phyloP scores from a whole-genome alignment of 257 asterid genomes.

The Eustoma russellianum region DNA sequence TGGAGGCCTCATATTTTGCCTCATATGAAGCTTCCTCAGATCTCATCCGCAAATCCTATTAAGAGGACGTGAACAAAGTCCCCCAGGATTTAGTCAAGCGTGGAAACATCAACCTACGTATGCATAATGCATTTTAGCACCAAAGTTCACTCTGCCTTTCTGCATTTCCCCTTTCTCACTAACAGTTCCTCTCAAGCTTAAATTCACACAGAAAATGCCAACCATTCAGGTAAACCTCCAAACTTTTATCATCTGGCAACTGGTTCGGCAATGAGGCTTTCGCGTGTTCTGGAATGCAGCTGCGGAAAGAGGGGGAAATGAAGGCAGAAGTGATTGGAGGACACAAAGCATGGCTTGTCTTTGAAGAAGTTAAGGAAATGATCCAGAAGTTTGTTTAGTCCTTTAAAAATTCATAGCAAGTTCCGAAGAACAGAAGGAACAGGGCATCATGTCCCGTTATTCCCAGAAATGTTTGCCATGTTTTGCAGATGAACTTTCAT shows the following conservation, averaged over 20 bases:
- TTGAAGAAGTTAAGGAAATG: slow-evolving; percentile 85
- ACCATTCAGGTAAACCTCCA: slow-evolving; percentile 76
- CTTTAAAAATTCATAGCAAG: too few relatives aligned
- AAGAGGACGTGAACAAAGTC: slow-evolving; percentile 82
- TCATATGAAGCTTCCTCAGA: too few relatives aligned
- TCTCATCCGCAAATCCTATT: slow-evolving; percentile 60
- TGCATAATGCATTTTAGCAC: neutral
- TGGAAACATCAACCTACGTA: slow-evolving; percentile 71
- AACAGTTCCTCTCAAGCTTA: slow-evolving; percentile 4
- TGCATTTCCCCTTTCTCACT: neutral
- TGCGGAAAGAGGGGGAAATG: slow-evolving; percentile 96
- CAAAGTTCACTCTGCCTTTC: neutral
- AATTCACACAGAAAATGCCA: slow-evolving; percentile 99
- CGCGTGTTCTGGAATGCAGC: slow-evolving; percentile 20
- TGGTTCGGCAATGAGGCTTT: too few relatives aligned
- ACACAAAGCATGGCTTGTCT: slow-evolving; percentile 92
- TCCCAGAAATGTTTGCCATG: too few relatives aligned
- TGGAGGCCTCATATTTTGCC: too few relatives aligned
- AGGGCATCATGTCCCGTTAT: too few relatives aligned
- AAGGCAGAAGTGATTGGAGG: slow-evolving; percentile 93
- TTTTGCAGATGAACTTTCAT: too few relatives aligned
- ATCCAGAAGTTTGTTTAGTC: slow-evolving; percentile 35
- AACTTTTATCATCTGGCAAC: too few relatives aligned
- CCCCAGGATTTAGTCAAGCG: slow-evolving; percentile 74
- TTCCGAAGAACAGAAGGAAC: too few relatives aligned